phyloP scores from a whole-genome alignment of 2,329 filamentous ascomycete genomes.

The Septoria linicola region DNA sequence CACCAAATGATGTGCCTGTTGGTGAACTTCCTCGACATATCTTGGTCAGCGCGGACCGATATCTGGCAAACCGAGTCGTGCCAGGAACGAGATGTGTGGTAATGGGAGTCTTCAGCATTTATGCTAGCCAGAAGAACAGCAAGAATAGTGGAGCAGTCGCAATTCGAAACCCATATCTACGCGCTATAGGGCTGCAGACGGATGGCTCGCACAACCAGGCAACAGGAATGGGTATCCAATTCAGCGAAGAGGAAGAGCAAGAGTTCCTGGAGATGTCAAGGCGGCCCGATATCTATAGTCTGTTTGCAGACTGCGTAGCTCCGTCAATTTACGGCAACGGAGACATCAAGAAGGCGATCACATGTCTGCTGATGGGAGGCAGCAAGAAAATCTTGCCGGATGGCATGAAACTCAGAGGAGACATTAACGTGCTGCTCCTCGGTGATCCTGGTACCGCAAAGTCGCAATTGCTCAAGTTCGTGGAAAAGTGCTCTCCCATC shows the following conservation, averaged over 20 bases:
- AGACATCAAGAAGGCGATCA: constrained; percentile 96
- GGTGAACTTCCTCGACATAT: constrained; percentile 94
- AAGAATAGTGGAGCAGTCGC: constrained; percentile 84
- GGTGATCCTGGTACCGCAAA: constrained; percentile 98
- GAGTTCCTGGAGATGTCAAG: constrained; percentile 91
- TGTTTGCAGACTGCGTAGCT: constrained; percentile 88
- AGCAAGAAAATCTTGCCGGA: constrained; percentile 98
- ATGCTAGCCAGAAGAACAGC: constrained; percentile 78
- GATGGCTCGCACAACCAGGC: constrained; percentile 88
- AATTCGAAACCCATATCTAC: constrained; percentile 90
- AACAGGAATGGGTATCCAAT: constrained; percentile 66
- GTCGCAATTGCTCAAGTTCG: constrained; percentile 94
- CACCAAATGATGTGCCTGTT: constrained; percentile 94
- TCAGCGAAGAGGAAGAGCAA: constrained; percentile 94
- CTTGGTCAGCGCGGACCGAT: constrained; percentile 91
- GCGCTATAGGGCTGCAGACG: constrained; percentile 87
- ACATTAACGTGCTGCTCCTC: constrained; percentile 95
- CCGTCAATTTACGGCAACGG: constrained; percentile 95
- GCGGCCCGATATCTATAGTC: constrained; percentile 84
- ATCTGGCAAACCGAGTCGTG: constrained; percentile 91
- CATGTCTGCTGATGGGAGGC: constrained; percentile 88
- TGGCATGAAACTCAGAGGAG: constrained; percentile 94
- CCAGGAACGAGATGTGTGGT: constrained; percentile 92
- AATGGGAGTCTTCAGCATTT: constrained; percentile 97
- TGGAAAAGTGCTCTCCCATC: constrained; percentile 92